These are phyloP conservation scores for Nitzschia sp. DNA, from an alignment of 108 stramenopile genomes.

Conservation along the genomic window DNA sequence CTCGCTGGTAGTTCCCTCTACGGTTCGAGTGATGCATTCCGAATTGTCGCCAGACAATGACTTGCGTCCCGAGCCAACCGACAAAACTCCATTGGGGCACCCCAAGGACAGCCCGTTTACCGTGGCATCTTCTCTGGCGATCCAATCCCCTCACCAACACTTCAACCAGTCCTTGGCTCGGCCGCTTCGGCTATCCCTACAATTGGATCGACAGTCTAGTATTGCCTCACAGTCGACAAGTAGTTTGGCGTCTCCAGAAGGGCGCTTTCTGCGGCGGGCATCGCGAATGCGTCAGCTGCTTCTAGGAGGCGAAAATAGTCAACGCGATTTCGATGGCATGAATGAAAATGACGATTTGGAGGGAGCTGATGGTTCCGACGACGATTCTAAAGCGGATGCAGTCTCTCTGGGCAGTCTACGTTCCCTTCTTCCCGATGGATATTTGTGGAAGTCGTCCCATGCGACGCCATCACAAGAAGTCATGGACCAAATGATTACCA, in stretches of 20 bases:
- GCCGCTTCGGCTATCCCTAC: background rate
- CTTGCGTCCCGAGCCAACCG: background rate
- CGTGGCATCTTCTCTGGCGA: background rate
- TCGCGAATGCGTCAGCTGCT: background rate
- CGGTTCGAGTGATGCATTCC: background rate
- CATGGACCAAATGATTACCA: constrained; percentile 2
- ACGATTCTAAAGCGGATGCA: background rate
- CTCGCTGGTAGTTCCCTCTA: constrained; percentile 3
- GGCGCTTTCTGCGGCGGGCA: constrained; percentile 27
- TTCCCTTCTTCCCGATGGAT: constrained; percentile 2
- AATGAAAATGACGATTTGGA: background rate
- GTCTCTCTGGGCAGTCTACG: constrained; percentile 7
- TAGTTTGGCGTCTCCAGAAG: constrained; percentile 26
- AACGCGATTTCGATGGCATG: background rate
- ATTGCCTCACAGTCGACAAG: constrained; percentile 8
- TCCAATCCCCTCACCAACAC: background rate
- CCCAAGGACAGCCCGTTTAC: background rate
- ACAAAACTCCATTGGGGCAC: background rate
- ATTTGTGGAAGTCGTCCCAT: background rate
- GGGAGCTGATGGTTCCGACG: background rate
- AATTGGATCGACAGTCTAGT: constrained; percentile 6
- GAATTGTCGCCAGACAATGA: no score
- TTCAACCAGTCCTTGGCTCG: background rate
- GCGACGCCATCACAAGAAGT: constrained; percentile 2
- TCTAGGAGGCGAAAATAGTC: background rate